Evolutionary conservation across 2,329 filamentous ascomycete genomes (phyloP).

Genomic region (Septoria linicola): DNA sequence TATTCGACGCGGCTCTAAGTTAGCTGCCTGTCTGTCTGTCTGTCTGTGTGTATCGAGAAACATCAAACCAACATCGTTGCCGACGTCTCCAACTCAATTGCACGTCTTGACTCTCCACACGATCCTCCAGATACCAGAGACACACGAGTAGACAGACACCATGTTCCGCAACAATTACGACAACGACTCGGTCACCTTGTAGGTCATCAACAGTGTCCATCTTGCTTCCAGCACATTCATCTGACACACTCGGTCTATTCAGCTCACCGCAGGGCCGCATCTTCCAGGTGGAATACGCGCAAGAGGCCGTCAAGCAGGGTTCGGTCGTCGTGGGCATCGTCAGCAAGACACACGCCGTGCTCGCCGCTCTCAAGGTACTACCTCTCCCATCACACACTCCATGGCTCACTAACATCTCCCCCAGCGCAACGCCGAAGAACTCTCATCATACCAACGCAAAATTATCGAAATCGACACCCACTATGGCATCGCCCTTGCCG

Average conservation of each 20-base stretch:
- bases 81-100: too few relatives aligned
- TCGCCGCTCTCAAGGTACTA: constrained; percentile 89
- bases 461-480: constrained; percentile 95
- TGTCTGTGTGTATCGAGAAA: too few relatives aligned
- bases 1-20: too few relatives aligned
- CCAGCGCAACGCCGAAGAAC: constrained; percentile 96
- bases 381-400: neutral
- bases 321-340: constrained; percentile 95
- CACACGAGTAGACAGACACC: too few relatives aligned
- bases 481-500: constrained; percentile 91
- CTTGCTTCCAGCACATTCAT: neutral
- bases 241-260: constrained; percentile 16
- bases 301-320: constrained; percentile 97
- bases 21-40: too few relatives aligned
- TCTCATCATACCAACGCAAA: constrained; percentile 99
- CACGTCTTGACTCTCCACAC: too few relatives aligned
- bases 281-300: constrained; percentile 99
- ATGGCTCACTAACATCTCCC: constrained; percentile 2
- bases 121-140: too few relatives aligned
- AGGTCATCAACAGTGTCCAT: constrained; percentile 42
- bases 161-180: constrained; percentile 99
- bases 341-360: constrained; percentile 96
- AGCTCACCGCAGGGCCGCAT: constrained; percentile 99
- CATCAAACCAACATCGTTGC: too few relatives aligned
- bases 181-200: constrained; percentile 99